A percentile compares a stretch with the other conserved stretches of the same genome.
Conservation (phyloP, 352 stramenopile genomes). For the Peronospora tabacina region DNA sequence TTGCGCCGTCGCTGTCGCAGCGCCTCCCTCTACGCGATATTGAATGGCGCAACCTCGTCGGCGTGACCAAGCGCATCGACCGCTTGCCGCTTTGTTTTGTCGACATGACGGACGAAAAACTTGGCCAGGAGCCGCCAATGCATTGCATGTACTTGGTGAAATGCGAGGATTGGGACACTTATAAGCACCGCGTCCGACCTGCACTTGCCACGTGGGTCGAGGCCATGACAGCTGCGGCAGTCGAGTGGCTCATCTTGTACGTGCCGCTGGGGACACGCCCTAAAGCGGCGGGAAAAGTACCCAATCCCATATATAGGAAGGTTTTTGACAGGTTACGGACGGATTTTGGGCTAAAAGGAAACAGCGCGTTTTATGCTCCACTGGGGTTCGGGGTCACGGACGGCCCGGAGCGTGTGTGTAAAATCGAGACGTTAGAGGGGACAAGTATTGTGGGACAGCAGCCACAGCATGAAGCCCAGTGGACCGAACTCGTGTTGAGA, state of each 20-base stretch:
- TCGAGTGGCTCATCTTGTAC: conserved; percentile 80
- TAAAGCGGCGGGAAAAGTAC: conserved; percentile 35
- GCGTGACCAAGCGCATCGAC: conserved; percentile 60
- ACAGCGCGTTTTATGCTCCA: too few relatives aligned
- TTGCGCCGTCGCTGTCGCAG: conserved; percentile 50
- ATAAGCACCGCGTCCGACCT: conserved; percentile 44
- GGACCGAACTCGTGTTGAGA: conserved; percentile 62
- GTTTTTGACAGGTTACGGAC: conserved; percentile 63
- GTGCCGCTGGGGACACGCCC: conserved; percentile 75
- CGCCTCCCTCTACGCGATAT: conserved; percentile 67
- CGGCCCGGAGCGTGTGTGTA: conserved; percentile 60
- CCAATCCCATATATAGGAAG: conserved; percentile 61
- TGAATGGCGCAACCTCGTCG: conserved; percentile 77
- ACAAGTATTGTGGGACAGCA: conserved; percentile 63
- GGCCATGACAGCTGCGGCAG: conserved; percentile 49
- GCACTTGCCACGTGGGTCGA: conserved; percentile 57
- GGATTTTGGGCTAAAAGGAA: conserved; percentile 54
- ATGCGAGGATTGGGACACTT: conserved; percentile 75
- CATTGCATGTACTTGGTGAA: conserved; percentile 74
- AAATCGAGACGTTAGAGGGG: conserved; percentile 73
- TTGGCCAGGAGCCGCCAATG: too few relatives aligned
- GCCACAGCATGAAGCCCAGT: conserved; percentile 73
- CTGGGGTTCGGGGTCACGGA: too few relatives aligned
- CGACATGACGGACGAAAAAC: too few relatives aligned
- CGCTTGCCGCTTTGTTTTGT: conserved; percentile 55